Percentiles rank a stretch among this genome's conserved stretches.
Evolutionary conservation across 1,284 basidiomycete species (phyloP).

Genomic region (Tilletiopsis washingtonensis): DNA sequence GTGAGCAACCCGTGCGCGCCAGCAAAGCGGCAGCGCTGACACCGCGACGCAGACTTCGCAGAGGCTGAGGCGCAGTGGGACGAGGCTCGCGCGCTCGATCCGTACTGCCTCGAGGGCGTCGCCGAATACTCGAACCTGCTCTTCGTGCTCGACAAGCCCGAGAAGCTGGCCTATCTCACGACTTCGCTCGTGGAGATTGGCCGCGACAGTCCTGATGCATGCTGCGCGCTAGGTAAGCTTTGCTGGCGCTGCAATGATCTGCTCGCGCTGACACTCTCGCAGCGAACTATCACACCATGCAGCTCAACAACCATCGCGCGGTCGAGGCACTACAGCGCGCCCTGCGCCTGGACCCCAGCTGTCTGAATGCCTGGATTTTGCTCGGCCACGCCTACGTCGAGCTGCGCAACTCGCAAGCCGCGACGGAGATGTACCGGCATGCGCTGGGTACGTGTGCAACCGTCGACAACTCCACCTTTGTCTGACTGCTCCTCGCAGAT

Average conservation of each 20-base stretch:
- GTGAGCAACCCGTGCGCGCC: neutral
- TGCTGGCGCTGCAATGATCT: neutral
- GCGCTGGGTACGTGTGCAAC: constrained; percentile 66
- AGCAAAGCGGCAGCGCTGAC: no score
- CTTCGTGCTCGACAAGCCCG: constrained; percentile 81
- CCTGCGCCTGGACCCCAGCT: constrained; percentile 85
- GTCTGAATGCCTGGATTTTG: constrained; percentile 95
- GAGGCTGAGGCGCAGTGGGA: constrained; percentile 40
- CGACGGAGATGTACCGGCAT: constrained; percentile 91
- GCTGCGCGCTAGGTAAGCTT: constrained; percentile 74
- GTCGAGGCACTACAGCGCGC: constrained; percentile 91
- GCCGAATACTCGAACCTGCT: constrained; percentile 96
- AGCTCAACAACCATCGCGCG: constrained; percentile 94
- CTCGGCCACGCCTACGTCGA: constrained; percentile 99
- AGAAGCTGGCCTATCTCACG: constrained; percentile 82
- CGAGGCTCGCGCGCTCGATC: constrained; percentile 57
- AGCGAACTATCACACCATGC: neutral
- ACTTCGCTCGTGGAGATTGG: constrained; percentile 52
- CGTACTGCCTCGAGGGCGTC: constrained; percentile 85
- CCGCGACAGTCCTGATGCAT: constrained; percentile 56
- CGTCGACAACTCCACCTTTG: no score
- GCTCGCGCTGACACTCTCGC: neutral
- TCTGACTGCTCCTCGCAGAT: no score
- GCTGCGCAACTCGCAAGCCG: constrained; percentile 97
- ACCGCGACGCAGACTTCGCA: constrained; percentile 16